Evolutionary conservation across 2,329 filamentous ascomycete genomes (phyloP).

Genomic region (Fusarium oxysporum): DNA sequence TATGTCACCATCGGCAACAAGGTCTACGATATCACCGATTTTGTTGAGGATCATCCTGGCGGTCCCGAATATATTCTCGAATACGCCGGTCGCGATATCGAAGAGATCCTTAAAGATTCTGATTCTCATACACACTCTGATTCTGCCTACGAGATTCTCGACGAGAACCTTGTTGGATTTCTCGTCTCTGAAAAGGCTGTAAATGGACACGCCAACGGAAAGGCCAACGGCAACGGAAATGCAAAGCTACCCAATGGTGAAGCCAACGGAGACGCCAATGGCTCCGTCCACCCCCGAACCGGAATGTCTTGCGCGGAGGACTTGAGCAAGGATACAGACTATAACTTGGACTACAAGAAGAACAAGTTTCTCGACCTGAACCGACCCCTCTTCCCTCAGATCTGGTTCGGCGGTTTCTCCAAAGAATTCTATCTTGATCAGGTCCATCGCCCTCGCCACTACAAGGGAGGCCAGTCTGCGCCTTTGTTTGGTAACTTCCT

Average conservation of each 20-base stretch:
- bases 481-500: constrained; percentile 97
- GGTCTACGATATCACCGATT: constrained; percentile 95
- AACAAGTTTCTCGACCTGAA: constrained; percentile 95
- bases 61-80: constrained; percentile 89
- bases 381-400: constrained; percentile 85
- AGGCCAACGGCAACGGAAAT: constrained; percentile 41
- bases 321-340: constrained; percentile 86
- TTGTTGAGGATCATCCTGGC: constrained; percentile 90
- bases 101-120: constrained; percentile 83
- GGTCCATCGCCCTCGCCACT: constrained; percentile 94
- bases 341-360: constrained; percentile 79
- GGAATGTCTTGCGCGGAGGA: constrained; percentile 93
- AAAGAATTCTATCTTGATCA: constrained; percentile 98
- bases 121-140: constrained; percentile 89
- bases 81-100: constrained; percentile 89
- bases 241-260: constrained; percentile 48
- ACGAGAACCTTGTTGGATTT: constrained; percentile 88
- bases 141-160: constrained; percentile 93
- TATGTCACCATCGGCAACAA: constrained; percentile 91
- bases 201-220: constrained; percentile 48
- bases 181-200: constrained; percentile 69
- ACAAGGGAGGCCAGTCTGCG: constrained; percentile 91
- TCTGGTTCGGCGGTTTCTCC: constrained; percentile 87
- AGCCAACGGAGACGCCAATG: constrained; percentile 49
- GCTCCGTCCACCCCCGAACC: constrained; percentile 70